phyloP scores from a whole-genome alignment of 2,329 filamentous ascomycete species.

The Leptographium wingfieldii region DNA sequence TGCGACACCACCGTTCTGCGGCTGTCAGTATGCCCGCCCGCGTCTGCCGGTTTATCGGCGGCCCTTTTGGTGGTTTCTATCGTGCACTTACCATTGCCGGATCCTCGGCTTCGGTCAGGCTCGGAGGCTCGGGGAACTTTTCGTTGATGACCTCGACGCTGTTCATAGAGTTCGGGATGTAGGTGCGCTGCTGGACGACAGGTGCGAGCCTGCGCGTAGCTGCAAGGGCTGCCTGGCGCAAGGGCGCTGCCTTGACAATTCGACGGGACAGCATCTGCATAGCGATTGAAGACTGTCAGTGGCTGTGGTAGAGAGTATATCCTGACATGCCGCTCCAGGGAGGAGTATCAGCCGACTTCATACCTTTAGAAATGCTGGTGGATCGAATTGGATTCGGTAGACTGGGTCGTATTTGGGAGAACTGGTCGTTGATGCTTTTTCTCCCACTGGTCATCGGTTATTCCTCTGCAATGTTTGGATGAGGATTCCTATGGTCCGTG shows the following conservation, averaged over 20 bases:
- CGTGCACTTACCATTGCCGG: constrained; percentile 49
- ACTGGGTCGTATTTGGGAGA: not conserved
- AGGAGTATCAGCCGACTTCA: not conserved
- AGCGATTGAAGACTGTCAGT: not conserved
- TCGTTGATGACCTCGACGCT: constrained; percentile 34
- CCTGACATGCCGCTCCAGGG: not conserved
- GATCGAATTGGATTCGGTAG: constrained; percentile 6
- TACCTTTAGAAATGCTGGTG: constrained; percentile 7
- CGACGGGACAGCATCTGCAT: constrained; percentile 48
- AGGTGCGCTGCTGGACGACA: constrained; percentile 43
- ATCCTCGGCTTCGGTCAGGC: constrained; percentile 46
- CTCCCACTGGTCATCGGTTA: constrained; percentile 10
- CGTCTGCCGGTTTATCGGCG: constrained; percentile 12
- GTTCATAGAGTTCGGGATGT: constrained; percentile 37
- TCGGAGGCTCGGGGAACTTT: constrained; percentile 36
- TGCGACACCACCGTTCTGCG: constrained; percentile 73
- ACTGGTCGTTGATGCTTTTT: constrained; percentile 5
- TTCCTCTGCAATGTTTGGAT: constrained; percentile 12
- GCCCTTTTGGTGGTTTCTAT: not conserved
- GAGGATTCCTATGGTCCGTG: constrained; percentile 6
- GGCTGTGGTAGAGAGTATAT: not conserved
- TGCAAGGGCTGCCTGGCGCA: constrained; percentile 32
- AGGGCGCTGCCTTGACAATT: constrained; percentile 38
- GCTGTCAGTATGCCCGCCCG: not conserved
- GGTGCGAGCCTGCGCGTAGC: constrained; percentile 34